These are phyloP conservation scores for Cyclotella baltica DNA, from an alignment of 108 stramenopile genomes.

Conservation along the genomic window DNA sequence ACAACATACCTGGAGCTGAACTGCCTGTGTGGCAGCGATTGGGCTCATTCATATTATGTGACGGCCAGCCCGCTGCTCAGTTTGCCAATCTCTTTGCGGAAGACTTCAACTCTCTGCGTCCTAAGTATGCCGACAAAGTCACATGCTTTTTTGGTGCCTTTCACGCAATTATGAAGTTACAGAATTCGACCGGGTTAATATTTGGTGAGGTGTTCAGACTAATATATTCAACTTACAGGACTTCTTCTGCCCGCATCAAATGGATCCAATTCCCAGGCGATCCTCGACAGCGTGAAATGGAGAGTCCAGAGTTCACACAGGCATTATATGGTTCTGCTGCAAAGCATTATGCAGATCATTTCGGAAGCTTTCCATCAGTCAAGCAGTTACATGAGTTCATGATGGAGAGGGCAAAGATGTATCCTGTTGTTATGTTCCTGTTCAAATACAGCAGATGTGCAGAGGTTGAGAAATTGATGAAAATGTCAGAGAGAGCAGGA, in stretches of 20 bases:
- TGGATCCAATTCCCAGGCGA: background rate
- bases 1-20: background rate
- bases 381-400: background rate
- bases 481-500: too few species aligned
- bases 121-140: background rate
- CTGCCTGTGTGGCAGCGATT: background rate
- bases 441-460: too few species aligned
- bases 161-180: background rate
- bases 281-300: background rate
- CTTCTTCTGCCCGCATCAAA: background rate
- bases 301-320: background rate
- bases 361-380: background rate
- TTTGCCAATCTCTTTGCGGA: background rate
- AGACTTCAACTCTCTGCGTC: background rate
- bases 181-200: background rate
- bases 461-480: too few species aligned
- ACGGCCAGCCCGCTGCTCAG: background rate
- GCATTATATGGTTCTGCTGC: background rate
- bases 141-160: background rate
- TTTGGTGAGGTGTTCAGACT: background rate
- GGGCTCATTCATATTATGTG: background rate
- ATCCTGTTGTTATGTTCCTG: too few species aligned
- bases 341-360: background rate
- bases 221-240: background rate
- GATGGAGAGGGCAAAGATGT: background rate